phyloP scores from a whole-genome alignment of 2,329 filamentous ascomycete species.

The Scytalidium lignicola region DNA sequence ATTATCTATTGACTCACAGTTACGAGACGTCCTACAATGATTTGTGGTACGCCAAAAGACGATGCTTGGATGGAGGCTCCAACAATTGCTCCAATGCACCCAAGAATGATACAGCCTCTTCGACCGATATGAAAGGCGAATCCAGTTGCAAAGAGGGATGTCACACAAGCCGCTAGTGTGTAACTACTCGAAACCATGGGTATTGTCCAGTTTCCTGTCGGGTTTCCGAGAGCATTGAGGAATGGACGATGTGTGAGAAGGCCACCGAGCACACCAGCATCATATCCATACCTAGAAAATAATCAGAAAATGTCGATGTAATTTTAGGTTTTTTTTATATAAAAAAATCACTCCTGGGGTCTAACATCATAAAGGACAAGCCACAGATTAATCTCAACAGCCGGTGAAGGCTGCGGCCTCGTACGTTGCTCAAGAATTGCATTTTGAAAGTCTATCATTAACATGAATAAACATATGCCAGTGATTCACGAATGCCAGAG shows the following conservation, averaged over 20 bases:
- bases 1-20: too few species aligned
- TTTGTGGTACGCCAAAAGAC: slow-evolving; percentile 24
- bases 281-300: slow-evolving; percentile 13
- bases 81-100: slow-evolving; percentile 21
- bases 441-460: too few species aligned
- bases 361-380: too few species aligned
- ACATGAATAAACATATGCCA: too few species aligned
- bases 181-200: slow-evolving; percentile 19
- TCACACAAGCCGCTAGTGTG: slow-evolving; percentile 15
- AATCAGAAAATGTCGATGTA: too few species aligned
- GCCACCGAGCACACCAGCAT: slow-evolving; percentile 22
- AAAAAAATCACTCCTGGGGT: too few species aligned
- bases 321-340: too few species aligned
- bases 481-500: too few species aligned
- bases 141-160: slow-evolving; percentile 20
- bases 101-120: slow-evolving; percentile 18
- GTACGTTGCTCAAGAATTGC: too few species aligned
- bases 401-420: too few species aligned
- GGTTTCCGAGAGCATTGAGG: slow-evolving; percentile 16
- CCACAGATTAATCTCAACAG: too few species aligned
- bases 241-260: slow-evolving; percentile 16
- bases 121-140: slow-evolving; percentile 20
- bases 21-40: slow-evolving; percentile 24
- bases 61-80: slow-evolving; percentile 25
- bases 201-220: slow-evolving; percentile 15